These are phyloP conservation scores for Mastigamoeba balamuthi DNA, from an alignment of 78 protist species.

Conservation along the genomic window DNA sequence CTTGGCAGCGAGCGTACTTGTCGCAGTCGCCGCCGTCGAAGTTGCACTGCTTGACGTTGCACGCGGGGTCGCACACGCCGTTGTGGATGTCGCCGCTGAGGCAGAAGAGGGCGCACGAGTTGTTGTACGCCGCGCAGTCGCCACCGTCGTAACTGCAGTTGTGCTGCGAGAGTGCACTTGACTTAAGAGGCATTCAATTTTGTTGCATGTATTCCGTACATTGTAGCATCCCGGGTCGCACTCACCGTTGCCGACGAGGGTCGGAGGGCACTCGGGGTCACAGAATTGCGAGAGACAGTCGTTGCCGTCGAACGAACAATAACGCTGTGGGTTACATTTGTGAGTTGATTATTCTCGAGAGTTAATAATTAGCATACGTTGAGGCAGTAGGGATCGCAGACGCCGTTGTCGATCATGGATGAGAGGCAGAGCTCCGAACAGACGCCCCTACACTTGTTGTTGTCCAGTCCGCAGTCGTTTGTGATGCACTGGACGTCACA, in stretches of 20 bases:
- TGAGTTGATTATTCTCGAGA: too few species aligned
- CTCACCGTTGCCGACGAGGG: constrained; percentile 13
- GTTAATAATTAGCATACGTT: too few species aligned
- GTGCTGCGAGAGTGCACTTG: neutral
- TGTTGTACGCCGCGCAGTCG: constrained; percentile 9
- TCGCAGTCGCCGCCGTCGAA: constrained; percentile 3
- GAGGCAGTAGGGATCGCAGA: too few species aligned
- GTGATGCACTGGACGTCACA: constrained; percentile 20
- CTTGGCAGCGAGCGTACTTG: too few species aligned
- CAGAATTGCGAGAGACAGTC: neutral
- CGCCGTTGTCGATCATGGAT: too few species aligned
- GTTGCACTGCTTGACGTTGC: constrained; percentile 2
- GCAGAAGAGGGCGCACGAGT: constrained; percentile 3
- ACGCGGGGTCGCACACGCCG: constrained; percentile 6
- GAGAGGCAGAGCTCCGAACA: too few species aligned
- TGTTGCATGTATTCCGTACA: neutral
- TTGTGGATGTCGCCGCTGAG: neutral
- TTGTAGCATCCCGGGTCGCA: constrained; percentile 13
- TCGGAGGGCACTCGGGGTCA: constrained; percentile 1
- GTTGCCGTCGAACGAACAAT: constrained; percentile 5
- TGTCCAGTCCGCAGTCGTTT: constrained; percentile 3
- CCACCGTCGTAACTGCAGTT: constrained; percentile 17
- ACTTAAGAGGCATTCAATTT: neutral
- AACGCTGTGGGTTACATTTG: too few species aligned
- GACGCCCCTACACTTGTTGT: too few species aligned